phyloP scores from a whole-genome alignment of 768 basidiomycete species.

The Amanita brunnescens region DNA sequence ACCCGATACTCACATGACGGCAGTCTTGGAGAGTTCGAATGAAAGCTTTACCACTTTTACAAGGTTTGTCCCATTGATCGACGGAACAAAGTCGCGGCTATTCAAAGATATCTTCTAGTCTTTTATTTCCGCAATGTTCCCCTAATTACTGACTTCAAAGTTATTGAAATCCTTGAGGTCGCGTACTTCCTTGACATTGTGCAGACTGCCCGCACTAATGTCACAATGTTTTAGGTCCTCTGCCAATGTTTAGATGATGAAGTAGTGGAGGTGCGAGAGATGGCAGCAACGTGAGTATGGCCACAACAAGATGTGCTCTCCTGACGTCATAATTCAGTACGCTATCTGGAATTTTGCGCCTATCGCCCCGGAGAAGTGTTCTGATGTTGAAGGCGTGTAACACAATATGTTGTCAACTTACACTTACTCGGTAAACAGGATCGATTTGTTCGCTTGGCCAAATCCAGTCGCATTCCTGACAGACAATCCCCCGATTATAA shows the following conservation, averaged over 20 bases:
- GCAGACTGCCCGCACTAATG: background rate
- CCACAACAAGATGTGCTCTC: background rate
- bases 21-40: slow-evolving; percentile 86
- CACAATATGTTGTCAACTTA: background rate
- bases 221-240: slow-evolving; percentile 41
- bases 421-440: slow-evolving; percentile 32
- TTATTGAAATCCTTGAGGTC: slow-evolving; percentile 77
- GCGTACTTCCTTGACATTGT: slow-evolving; percentile 8
- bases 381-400: slow-evolving; percentile 54
- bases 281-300: slow-evolving; percentile 66
- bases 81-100: background rate
- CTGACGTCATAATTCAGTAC: slow-evolving; percentile 36
- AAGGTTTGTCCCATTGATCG: slow-evolving; percentile 34
- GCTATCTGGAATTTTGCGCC: slow-evolving; percentile 72
- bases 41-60: slow-evolving; percentile 78
- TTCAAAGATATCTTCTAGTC: slow-evolving; percentile 29
- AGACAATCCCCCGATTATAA: slow-evolving; percentile 62
- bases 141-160: slow-evolving; percentile 65
- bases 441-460: slow-evolving; percentile 71
- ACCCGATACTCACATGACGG: slow-evolving; percentile 4
- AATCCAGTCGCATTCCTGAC: slow-evolving; percentile 54
- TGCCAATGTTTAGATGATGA: slow-evolving; percentile 80
- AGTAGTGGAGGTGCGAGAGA: slow-evolving; percentile 83
- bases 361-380: slow-evolving; percentile 73
- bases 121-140: slow-evolving; percentile 87